Percentiles rank a stretch among this genome's conserved stretches.
Evolutionary conservation across 306 rosid genomes (phyloP).

Genomic region (Malus sieversii): DNA sequence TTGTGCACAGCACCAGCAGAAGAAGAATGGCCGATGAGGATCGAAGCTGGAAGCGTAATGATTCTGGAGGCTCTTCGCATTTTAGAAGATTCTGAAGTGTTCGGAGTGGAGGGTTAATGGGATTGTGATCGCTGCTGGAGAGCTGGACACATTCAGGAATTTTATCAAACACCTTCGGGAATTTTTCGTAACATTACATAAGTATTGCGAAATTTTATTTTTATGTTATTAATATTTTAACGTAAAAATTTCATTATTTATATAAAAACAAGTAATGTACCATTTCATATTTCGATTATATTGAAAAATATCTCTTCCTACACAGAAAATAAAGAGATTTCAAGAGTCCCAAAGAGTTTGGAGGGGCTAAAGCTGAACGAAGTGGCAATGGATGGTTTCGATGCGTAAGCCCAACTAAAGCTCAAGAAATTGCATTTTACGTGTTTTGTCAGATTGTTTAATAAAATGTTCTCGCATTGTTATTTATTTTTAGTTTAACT

Average conservation of each 20-base stretch:
- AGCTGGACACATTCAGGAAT: background rate
- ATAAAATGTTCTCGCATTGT: too few species aligned
- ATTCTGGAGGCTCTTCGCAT: slow-evolving; percentile 42
- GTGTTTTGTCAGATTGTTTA: background rate
- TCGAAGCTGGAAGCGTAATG: slow-evolving; percentile 17
- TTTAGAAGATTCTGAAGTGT: background rate
- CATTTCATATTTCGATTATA: too few species aligned
- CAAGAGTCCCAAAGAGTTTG: background rate
- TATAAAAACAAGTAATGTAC: too few species aligned
- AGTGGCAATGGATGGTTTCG: background rate
- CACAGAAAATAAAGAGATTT: too few species aligned
- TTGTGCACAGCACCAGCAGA: background rate
- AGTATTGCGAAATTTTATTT: too few species aligned
- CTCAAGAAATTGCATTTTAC: background rate
- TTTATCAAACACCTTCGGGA: slow-evolving; percentile 1
- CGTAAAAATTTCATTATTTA: too few species aligned
- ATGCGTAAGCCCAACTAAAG: background rate
- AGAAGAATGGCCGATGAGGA: slow-evolving; percentile 10
- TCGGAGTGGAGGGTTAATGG: background rate
- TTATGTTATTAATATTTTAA: too few species aligned
- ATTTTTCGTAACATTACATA: too few species aligned
- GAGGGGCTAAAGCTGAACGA: background rate
- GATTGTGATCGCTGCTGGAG: background rate
- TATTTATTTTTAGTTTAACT: too few species aligned
- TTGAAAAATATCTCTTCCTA: too few species aligned